phyloP scores from a whole-genome alignment of 345 rosid species.

The Carallia brachiata region DNA sequence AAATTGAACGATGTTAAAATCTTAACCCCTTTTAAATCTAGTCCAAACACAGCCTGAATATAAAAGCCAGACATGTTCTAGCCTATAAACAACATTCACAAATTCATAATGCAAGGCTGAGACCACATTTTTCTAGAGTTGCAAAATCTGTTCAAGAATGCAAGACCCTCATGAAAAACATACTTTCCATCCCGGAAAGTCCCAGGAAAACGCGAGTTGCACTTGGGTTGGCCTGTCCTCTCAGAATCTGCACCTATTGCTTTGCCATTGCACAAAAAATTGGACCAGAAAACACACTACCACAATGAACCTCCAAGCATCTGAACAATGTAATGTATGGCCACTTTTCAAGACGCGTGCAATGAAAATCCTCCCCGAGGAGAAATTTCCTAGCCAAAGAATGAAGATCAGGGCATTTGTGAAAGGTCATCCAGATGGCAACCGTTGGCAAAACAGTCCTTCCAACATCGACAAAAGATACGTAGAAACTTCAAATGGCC shows the following conservation, averaged over 20 bases:
- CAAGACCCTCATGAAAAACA: no score
- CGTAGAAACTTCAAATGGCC: background rate
- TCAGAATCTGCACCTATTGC: background rate
- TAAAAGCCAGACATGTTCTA: no score
- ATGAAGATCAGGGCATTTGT: background rate
- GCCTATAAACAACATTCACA: no score
- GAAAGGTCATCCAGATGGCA: background rate
- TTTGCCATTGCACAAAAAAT: background rate
- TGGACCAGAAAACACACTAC: background rate
- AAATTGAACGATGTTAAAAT: no score
- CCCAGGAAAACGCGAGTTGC: no score
- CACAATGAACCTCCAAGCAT: background rate
- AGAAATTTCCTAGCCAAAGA: background rate
- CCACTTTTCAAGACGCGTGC: background rate
- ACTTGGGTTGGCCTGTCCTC: no score
- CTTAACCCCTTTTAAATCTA: no score
- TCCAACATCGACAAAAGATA: background rate
- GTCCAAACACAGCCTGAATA: no score
- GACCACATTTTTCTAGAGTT: no score
- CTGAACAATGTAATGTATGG: background rate
- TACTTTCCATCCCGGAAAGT: no score
- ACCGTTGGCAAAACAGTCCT: background rate
- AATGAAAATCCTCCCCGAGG: background rate
- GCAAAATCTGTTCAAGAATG: no score
- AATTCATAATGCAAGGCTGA: no score